Evolutionary conservation across 495 filamentous ascomycete genomes (phyloP).

Genomic region (Aspergillus taichungensis): DNA sequence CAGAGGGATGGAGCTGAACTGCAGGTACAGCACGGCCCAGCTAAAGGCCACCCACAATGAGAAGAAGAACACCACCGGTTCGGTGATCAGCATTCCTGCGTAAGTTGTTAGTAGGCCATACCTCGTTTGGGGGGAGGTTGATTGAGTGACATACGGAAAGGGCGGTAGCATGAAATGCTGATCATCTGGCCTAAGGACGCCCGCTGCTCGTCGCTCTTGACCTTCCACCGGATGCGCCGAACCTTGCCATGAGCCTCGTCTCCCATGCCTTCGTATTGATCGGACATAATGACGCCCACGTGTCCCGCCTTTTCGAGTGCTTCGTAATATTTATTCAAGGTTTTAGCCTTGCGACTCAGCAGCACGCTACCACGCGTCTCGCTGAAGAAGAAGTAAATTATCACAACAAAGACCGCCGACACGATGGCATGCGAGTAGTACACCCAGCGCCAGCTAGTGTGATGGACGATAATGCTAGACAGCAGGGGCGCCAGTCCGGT

Average conservation of each 20-base stretch:
- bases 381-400: conserved; percentile 59
- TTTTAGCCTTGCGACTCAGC: conserved; percentile 63
- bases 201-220: conserved; percentile 74
- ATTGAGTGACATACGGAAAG: conserved; percentile 50
- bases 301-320: conserved; percentile 57
- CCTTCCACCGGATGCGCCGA: conserved; percentile 72
- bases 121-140: neutral
- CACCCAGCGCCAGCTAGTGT: conserved; percentile 74
- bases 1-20: conserved; percentile 68
- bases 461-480: conserved; percentile 58
- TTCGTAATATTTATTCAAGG: conserved; percentile 75
- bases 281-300: conserved; percentile 47
- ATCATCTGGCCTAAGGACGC: conserved; percentile 64
- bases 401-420: conserved; percentile 52
- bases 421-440: conserved; percentile 80
- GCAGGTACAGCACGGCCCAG: conserved; percentile 86
- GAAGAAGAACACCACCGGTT: conserved; percentile 93
- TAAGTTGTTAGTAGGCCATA: conserved; percentile 1
- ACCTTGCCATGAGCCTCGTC: conserved; percentile 28
- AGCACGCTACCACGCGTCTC: conserved; percentile 82
- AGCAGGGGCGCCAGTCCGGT: conserved; percentile 75
- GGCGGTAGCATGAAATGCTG: conserved; percentile 60
- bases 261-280: conserved; percentile 21
- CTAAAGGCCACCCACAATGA: conserved; percentile 83
- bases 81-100: conserved; percentile 67